Conservation (phyloP, 2,329 filamentous ascomycete genomes). For the Amauroascus niger region DNA sequence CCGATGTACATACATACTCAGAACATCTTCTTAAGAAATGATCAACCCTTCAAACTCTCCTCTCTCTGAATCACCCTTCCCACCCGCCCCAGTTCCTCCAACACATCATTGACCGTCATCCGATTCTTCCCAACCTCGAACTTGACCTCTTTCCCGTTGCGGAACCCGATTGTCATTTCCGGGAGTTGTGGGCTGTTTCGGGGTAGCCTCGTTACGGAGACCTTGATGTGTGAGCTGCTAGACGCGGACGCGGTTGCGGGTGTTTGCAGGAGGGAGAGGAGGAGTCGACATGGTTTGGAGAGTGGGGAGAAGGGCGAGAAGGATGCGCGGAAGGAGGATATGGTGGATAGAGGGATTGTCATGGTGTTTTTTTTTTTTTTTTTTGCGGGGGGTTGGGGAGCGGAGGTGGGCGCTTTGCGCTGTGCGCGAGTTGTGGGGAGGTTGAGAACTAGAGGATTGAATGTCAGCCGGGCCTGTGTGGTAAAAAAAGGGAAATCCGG, state of each 20-base stretch:
- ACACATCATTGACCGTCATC: conserved; percentile 72
- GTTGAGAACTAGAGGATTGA: no score
- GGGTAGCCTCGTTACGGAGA: conserved; percentile 67
- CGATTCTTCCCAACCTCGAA: conserved; percentile 69
- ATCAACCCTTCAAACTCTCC: conserved; percentile 58
- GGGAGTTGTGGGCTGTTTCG: conserved; percentile 59
- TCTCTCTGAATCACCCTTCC: conserved; percentile 72
- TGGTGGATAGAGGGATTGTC: conserved; percentile 34
- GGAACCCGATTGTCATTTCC: conserved; percentile 72
- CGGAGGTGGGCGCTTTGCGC: background rate
- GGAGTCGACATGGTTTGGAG: conserved; percentile 74
- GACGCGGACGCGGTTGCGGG: conserved; percentile 67
- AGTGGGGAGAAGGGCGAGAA: conserved; percentile 85
- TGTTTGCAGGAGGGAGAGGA: conserved; percentile 77
- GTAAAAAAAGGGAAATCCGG: no score
- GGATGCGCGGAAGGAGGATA: conserved; percentile 67
- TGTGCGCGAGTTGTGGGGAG: no score
- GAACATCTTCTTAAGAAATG: background rate
- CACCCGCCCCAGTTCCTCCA: conserved; percentile 84
- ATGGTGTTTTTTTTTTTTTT: conserved; percentile 14
- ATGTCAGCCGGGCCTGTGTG: no score
- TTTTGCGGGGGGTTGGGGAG: background rate
- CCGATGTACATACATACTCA: no score
- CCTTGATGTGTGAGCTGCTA: conserved; percentile 64
- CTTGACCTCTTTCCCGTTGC: conserved; percentile 85